Percentiles rank a stretch among this genome's conserved stretches.
Evolutionary conservation across 768 basidiomycete genomes (phyloP).

Genomic region (Phaffia tasmanica): DNA sequence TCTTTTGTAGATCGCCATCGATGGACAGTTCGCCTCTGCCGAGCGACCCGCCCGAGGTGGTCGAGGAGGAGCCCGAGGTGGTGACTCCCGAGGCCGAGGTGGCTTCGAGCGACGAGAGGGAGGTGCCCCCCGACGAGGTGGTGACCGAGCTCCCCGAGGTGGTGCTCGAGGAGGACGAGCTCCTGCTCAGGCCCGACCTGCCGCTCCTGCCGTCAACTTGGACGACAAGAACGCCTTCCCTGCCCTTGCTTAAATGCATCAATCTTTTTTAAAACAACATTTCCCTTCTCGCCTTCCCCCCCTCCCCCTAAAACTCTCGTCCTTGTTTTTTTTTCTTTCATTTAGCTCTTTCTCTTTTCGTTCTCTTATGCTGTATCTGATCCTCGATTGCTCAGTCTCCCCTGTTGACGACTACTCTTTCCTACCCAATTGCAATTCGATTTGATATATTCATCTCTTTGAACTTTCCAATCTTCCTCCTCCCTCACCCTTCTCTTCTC

Average conservation of each 20-base stretch:
- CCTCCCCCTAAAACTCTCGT: not conserved
- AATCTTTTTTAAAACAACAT: not conserved
- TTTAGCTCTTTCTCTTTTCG: not conserved
- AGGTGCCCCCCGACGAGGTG: conserved; percentile 13
- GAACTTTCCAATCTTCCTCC: not conserved
- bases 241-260: conserved; percentile 20
- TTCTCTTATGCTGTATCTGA: conserved; percentile 5
- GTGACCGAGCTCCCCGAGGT: conserved; percentile 3
- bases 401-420: not conserved
- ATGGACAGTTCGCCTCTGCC: conserved; percentile 20
- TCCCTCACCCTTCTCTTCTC: not conserved
- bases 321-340: not conserved
- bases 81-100: conserved; percentile 13
- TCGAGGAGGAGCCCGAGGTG: conserved; percentile 25
- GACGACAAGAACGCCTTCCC: conserved; percentile 25
- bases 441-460: too few species aligned
- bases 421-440: too few species aligned
- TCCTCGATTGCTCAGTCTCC: conserved; percentile 2
- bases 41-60: conserved; percentile 22
- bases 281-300: not conserved
- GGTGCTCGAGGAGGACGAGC: conserved; percentile 11
- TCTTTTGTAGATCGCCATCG: conserved; percentile 16
- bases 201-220: conserved; percentile 20
- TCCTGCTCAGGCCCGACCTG: conserved; percentile 16
- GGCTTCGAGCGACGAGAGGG: conserved; percentile 16